Percentiles rank a stretch among this genome's conserved stretches.
Conservation (phyloP, 1,284 basidiomycete genomes). For the Amylostereum areolatum region DNA sequence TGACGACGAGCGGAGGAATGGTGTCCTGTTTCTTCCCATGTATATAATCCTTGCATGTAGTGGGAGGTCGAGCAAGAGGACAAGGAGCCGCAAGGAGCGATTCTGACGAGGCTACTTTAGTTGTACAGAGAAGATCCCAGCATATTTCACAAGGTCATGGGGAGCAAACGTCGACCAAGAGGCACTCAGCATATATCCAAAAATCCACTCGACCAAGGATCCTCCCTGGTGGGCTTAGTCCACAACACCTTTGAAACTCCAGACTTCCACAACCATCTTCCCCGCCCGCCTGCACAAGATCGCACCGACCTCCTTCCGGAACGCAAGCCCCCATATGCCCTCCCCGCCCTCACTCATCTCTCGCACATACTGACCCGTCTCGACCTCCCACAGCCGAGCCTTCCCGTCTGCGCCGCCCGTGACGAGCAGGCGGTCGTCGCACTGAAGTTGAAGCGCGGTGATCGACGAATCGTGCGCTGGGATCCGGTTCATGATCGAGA, state of each 20-base stretch:
- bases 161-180: too few species aligned
- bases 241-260: slow-evolving; percentile 48
- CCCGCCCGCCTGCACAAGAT: slow-evolving; percentile 80
- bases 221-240: not conserved
- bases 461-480: slow-evolving; percentile 89
- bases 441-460: slow-evolving; percentile 71
- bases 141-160: too few species aligned
- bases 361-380: slow-evolving; percentile 65
- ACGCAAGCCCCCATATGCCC: slow-evolving; percentile 86
- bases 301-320: slow-evolving; percentile 74
- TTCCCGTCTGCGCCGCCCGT: slow-evolving; percentile 89
- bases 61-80: too few species aligned
- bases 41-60: too few species aligned
- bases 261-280: slow-evolving; percentile 89
- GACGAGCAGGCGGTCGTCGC: slow-evolving; percentile 75
- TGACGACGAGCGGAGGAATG: too few species aligned
- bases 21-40: too few species aligned
- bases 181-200: too few species aligned
- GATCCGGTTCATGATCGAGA: slow-evolving; percentile 43
- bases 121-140: too few species aligned
- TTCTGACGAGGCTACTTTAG: too few species aligned
- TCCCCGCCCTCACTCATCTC: slow-evolving; percentile 75
- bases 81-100: too few species aligned
- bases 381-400: slow-evolving; percentile 81
- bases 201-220: not conserved